These are phyloP conservation scores for Neonectria faginata DNA, from an alignment of 2,329 filamentous ascomycete species.

Conservation along the genomic window DNA sequence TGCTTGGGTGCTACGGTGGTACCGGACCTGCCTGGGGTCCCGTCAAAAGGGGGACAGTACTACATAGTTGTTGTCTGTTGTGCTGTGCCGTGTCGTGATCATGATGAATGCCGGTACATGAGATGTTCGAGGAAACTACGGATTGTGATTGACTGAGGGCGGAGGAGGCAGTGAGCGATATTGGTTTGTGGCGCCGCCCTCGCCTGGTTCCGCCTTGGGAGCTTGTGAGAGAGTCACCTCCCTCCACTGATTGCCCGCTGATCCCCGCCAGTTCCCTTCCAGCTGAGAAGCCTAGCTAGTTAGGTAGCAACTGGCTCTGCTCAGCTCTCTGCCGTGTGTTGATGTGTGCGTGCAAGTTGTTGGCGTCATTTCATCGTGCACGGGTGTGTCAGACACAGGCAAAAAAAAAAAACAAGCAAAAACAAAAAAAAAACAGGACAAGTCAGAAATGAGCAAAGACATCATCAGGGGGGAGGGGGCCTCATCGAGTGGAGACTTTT, in stretches of 20 bases:
- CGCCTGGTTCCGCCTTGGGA: slow-evolving; percentile 1
- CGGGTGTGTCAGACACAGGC: slow-evolving; percentile 8
- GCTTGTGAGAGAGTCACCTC: background rate
- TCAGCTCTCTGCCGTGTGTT: too few relatives aligned
- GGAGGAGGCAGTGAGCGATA: background rate
- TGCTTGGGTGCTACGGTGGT: slow-evolving; percentile 4
- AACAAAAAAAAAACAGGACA: background rate
- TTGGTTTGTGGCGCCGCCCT: background rate
- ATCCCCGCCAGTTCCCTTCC: background rate
- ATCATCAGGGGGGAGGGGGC: background rate
- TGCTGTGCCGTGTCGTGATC: slow-evolving; percentile 6
- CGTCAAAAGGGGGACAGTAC: slow-evolving; percentile 17
- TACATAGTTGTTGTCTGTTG: background rate
- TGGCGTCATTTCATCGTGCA: background rate
- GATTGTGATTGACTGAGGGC: background rate
- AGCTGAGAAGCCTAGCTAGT: background rate
- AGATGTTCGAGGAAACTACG: background rate
- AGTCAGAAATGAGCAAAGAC: background rate
- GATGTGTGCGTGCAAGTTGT: background rate
- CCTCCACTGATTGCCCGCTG: slow-evolving; percentile 1
- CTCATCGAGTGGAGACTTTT: background rate
- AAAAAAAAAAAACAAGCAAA: background rate
- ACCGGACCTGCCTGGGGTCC: background rate
- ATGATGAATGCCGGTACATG: background rate
- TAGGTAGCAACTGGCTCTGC: background rate